A percentile compares a stretch with the other conserved stretches of the same genome.
Conservation (phyloP, 2,329 filamentous ascomycete genomes). For the Aureobasidium sp. region DNA sequence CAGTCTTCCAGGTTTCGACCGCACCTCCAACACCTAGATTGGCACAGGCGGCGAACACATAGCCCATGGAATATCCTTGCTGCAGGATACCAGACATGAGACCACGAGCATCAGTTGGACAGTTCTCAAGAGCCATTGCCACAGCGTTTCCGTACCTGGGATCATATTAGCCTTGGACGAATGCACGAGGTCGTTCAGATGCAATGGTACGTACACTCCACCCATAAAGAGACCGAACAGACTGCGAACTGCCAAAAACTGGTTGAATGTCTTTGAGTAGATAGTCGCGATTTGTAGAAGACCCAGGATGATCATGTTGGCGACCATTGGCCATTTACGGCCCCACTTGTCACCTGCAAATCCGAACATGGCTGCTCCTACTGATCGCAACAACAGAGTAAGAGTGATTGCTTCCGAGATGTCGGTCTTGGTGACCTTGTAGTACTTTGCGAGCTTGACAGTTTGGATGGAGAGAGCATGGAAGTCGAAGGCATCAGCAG, state of each 20-base stretch:
- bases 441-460: constrained; percentile 56
- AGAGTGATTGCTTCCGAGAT: constrained; percentile 69
- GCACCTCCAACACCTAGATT: constrained; percentile 63
- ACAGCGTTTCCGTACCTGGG: constrained; percentile 51
- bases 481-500: constrained; percentile 76
- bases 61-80: constrained; percentile 73
- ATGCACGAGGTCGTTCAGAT: no score
- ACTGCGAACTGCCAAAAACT: constrained; percentile 66
- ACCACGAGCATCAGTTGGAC: constrained; percentile 60
- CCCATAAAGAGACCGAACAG: constrained; percentile 76
- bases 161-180: no score
- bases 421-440: constrained; percentile 53
- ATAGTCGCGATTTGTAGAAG: constrained; percentile 70
- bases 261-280: constrained; percentile 60
- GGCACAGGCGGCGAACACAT: constrained; percentile 67
- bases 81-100: constrained; percentile 77
- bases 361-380: constrained; percentile 70
- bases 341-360: constrained; percentile 71
- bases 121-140: constrained; percentile 69
- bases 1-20: constrained; percentile 60
- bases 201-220: constrained; percentile 49
- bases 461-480: constrained; percentile 74
- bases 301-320: constrained; percentile 67
- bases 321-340: constrained; percentile 69
- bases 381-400: constrained; percentile 63